These are phyloP conservation scores for Cladophialophora chaetospira DNA, from an alignment of 2,329 filamentous ascomycete species.

Conservation along the genomic window DNA sequence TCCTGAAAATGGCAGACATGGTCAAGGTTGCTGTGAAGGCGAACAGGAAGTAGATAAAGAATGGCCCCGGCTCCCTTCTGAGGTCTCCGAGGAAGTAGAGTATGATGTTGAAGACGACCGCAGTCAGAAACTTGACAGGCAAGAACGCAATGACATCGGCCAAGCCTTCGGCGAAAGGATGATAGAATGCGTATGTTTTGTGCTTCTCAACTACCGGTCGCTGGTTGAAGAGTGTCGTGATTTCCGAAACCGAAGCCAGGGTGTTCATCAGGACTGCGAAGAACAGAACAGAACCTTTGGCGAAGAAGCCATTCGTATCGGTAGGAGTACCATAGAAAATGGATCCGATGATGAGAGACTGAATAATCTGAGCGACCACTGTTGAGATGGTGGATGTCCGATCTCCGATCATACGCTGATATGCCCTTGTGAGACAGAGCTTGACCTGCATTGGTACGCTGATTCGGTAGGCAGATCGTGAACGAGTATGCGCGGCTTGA, in stretches of 20 bases:
- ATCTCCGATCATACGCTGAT: slow-evolving; percentile 67
- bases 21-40: slow-evolving; percentile 59
- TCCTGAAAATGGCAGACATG: slow-evolving; percentile 55
- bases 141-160: slow-evolving; percentile 83
- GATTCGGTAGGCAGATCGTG: slow-evolving; percentile 58
- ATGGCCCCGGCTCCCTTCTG: slow-evolving; percentile 69
- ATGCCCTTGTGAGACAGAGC: slow-evolving; percentile 59
- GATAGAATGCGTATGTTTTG: slow-evolving; percentile 80
- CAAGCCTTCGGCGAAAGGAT: slow-evolving; percentile 83
- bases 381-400: slow-evolving; percentile 54
- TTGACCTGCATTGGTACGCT: slow-evolving; percentile 57
- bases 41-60: slow-evolving; percentile 83
- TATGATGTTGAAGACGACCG: slow-evolving; percentile 73
- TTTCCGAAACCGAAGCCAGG: background rate
- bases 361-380: slow-evolving; percentile 60
- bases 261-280: slow-evolving; percentile 62
- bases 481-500: slow-evolving; percentile 57
- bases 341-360: slow-evolving; percentile 65
- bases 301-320: slow-evolving; percentile 61
- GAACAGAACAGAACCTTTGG: slow-evolving; percentile 65
- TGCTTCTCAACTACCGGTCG: slow-evolving; percentile 93
- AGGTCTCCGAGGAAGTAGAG: slow-evolving; percentile 88
- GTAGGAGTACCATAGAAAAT: slow-evolving; percentile 65
- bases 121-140: slow-evolving; percentile 74
- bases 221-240: slow-evolving; percentile 65